phyloP scores from a whole-genome alignment of 2,329 filamentous ascomycete species.

The Cladosporium sp. region DNA sequence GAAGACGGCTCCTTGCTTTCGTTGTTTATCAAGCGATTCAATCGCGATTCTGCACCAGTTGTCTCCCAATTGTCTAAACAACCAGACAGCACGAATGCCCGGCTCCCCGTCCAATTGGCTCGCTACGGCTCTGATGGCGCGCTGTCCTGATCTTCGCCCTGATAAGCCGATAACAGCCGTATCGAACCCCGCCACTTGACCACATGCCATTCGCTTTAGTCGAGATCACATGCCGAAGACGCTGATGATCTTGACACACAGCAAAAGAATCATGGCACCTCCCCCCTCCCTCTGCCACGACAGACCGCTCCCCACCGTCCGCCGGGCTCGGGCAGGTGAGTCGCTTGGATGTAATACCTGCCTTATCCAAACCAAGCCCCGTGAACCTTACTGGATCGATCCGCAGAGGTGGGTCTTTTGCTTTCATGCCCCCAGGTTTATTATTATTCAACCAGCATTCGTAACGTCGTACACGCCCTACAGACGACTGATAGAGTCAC shows the following conservation, averaged over 20 bases:
- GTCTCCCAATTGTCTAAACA: too few relatives aligned
- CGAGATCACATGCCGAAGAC: slow-evolving; percentile 8
- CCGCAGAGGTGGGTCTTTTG: slow-evolving; percentile 1
- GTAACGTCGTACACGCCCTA: background rate
- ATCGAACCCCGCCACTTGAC: background rate
- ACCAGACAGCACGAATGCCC: background rate
- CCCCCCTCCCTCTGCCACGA: background rate
- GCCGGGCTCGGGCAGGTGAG: too few relatives aligned
- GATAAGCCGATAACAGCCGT: slow-evolving; percentile 14
- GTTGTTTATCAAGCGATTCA: too few relatives aligned
- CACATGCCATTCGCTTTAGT: slow-evolving; percentile 4
- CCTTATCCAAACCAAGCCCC: background rate
- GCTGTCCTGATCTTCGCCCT: background rate
- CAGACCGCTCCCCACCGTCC: slow-evolving; percentile 1
- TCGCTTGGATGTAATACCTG: background rate
- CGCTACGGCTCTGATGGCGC: background rate
- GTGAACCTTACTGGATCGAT: background rate
- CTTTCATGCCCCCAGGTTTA: background rate
- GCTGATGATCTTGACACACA: slow-evolving; percentile 6
- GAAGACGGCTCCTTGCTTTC: too few relatives aligned
- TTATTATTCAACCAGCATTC: background rate
- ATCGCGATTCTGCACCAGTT: too few relatives aligned
- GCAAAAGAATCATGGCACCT: background rate
- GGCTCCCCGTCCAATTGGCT: slow-evolving; percentile 1
- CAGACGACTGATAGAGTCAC: slow-evolving; percentile 9